Evolutionary conservation across 768 basidiomycete species (phyloP), one percentile per base, ranked within the genome.

Genomic region (Hypholoma fasciculare): DNA sequence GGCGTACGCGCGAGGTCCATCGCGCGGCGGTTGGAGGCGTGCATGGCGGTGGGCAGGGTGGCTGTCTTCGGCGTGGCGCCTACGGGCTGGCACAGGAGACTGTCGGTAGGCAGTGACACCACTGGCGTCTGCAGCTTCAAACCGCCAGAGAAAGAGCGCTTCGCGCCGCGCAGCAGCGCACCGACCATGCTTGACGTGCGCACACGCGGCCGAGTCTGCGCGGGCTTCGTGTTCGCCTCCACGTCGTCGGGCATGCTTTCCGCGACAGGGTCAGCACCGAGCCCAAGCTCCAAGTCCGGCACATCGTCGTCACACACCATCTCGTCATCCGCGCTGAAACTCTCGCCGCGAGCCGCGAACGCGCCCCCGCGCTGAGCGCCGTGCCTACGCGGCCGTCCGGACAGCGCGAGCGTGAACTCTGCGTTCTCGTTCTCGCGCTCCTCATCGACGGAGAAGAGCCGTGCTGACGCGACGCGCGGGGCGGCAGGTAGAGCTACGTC

Each of bases 381-480:
- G 42, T 56, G 27, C 52, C 30, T 38, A 39, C n/a, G 42, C 51
- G 19, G 14, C 47, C 36, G 4, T 47, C 52, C 58, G 40, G 34
- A 54, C 30, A 64, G 49, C 1, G 65, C 61, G 23, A 62, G 57
- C 9, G 62, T 58, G 44, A 63, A 61, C 30, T 60, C 61, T 34
- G 64, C 52, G 16, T 67, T 67, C 39, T 69, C 66, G 20, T 46
- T 72, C 39, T 73, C 74, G 14, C 67, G 69, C 54, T 74, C 73
- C 54, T 79, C 79, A 49, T 67, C 74, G 19, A 80, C 78, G 11
- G 78, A 76, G 65, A 79, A 77, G 39, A 80, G 60, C 57, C 64
- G 63, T 6, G 58, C 59, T 26, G 57, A 20, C 19, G 52, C 36
- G 34, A 54, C 36, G 1, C 57, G 19, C 2, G 46, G 58, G 8